Base-by-base conservation (phyloP, 1,139 yeast genomes). In the Candida mesenterica region DNA sequence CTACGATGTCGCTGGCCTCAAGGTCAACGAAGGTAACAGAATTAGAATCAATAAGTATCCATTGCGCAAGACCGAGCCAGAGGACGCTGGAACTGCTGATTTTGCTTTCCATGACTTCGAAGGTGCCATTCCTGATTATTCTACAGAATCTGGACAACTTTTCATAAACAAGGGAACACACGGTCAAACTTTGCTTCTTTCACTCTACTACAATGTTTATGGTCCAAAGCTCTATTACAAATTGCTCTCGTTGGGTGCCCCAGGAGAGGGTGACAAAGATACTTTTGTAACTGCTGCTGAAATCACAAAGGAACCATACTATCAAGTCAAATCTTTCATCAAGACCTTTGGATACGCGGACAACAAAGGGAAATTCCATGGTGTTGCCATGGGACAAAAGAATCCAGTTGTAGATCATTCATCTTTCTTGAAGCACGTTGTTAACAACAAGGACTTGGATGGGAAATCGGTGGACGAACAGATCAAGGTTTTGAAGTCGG, bases 261-360 rank as follows among this genome's bases (percentile, higher is more conserved):
- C 62, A 40, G 86, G 86, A 24, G 84, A 79, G 55, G 86, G 86
- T 33, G 87, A 79, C 46, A 79, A 79, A 49, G 86, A 79, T 42
- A 79, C 86, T 0, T 79, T 77, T 49, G 63, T 67, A 16, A 75
- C 82, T 0, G 84, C 82, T 1, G 81, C 83, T 1, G 55, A 59
- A 33, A 72, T 64, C n/a, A 62, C 69, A 7, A 57, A 61, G 2
- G 66, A 73, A 40, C 59, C 61, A 2, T 76, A 63, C 35, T 79
- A 79, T 49, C 84, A 77, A 50, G 74, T 79, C 6, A 72, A 50
- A 36, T 58, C 68, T 2, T 56, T 45, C 36, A 61, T 67, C 15
- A 43, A 44, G 30, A 61, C 72, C 1, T 40, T 53, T 31, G 72
- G 73, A 1, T 63, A 63, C 37, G 25, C 45, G 14, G 62, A 59